A percentile compares a stretch with the other conserved stretches of the same genome.
phyloP scores from a whole-genome alignment of 495 filamentous ascomycete species.

The Evansstolkia leycettana region DNA sequence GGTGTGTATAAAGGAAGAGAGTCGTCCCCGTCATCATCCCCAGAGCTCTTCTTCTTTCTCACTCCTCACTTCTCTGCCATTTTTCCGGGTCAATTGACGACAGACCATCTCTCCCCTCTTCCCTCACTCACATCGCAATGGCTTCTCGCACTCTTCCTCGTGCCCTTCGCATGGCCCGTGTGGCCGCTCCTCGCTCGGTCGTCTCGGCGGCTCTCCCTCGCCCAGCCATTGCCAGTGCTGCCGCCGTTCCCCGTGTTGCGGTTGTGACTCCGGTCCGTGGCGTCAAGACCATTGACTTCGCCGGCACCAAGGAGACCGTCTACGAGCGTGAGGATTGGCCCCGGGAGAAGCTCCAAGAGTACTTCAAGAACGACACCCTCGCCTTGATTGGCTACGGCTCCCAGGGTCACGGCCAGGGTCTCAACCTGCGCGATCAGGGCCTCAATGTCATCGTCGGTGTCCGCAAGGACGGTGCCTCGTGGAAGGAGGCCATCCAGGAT shows the following conservation, averaged over 20 bases:
- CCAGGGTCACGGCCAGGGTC: conserved; percentile 95
- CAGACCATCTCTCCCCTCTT: conserved; percentile 11
- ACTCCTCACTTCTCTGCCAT: conserved; percentile 7
- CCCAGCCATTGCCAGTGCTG: conserved; percentile 27
- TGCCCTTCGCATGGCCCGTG: conserved; percentile 71
- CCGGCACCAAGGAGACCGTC: conserved; percentile 81
- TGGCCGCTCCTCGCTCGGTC: conserved; percentile 44
- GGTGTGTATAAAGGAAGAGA: too few species aligned
- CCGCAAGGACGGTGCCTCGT: conserved; percentile 93
- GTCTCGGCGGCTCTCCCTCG: conserved; percentile 31
- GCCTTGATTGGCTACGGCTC: conserved; percentile 98
- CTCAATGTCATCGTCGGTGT: conserved; percentile 98
- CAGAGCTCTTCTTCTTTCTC: conserved; percentile 4
- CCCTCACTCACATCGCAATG: conserved; percentile 47
- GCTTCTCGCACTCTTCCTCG: conserved; percentile 72
- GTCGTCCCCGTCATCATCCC: conserved; percentile 9
- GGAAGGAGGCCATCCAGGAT: conserved; percentile 93
- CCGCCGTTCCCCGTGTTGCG: conserved; percentile 26
- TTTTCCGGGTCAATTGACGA: too few species aligned
- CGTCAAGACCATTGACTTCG: conserved; percentile 63
- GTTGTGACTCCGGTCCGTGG: conserved; percentile 40
- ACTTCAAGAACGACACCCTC: conserved; percentile 99
- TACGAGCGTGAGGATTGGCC: conserved; percentile 99
- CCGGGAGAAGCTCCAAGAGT: conserved; percentile 93
- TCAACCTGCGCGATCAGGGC: conserved; percentile 98